Conservation (phyloP, 2,329 filamentous ascomycete species). For the Bipolaris oryzae region DNA sequence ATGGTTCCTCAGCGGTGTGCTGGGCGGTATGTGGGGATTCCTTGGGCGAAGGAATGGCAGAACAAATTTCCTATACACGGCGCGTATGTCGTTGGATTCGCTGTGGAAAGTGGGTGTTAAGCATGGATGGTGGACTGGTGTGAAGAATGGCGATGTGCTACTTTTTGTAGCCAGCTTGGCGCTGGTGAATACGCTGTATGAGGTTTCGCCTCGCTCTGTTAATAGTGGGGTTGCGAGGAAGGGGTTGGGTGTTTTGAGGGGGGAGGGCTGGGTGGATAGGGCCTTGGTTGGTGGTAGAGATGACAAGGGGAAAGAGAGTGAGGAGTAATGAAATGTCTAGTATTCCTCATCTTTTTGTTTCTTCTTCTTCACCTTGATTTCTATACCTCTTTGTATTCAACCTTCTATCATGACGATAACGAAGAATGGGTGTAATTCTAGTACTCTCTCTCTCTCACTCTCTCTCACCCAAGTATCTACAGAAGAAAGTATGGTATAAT, state of each 20-base stretch:
- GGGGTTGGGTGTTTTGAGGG: constrained; percentile 73
- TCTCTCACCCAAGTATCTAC: no score
- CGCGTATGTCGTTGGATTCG: constrained; percentile 78
- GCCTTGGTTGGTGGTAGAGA: constrained; percentile 26
- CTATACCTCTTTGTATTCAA: neutral
- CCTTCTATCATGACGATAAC: neutral
- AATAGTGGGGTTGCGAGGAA: constrained; percentile 72
- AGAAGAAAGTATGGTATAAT: neutral
- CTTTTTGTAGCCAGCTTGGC: constrained; percentile 82
- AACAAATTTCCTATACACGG: constrained; percentile 78
- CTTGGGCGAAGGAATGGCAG: constrained; percentile 65
- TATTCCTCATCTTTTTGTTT: neutral
- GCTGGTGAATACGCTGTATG: constrained; percentile 77
- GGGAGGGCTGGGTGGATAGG: constrained; percentile 77
- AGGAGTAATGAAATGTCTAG: constrained; percentile 11
- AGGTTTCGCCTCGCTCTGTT: constrained; percentile 71
- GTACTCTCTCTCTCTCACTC: no score
- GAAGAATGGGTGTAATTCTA: neutral
- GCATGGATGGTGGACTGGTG: constrained; percentile 82
- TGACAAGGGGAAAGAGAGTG: constrained; percentile 17
- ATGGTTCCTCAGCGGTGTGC: constrained; percentile 86
- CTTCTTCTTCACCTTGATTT: neutral
- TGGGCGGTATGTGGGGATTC: constrained; percentile 85
- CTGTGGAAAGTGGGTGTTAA: constrained; percentile 95
- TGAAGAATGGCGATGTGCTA: constrained; percentile 82